Evolutionary conservation across 2,329 filamentous ascomycete genomes (phyloP).

Genomic region (Neofusicoccum parvum): DNA sequence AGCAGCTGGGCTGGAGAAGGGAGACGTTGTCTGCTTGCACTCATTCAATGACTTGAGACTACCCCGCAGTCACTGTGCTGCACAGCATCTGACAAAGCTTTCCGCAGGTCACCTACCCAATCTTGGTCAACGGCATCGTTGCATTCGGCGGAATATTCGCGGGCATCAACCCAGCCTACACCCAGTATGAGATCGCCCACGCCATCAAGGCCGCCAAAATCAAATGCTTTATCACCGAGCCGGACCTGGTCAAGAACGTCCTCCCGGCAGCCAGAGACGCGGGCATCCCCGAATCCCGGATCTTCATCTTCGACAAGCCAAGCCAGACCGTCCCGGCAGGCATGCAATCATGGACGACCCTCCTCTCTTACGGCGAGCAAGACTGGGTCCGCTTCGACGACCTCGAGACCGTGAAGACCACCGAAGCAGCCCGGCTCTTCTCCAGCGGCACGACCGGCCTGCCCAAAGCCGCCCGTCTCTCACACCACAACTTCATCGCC

Average conservation of each 20-base stretch:
- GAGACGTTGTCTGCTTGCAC: slow-evolving; percentile 23
- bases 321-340: slow-evolving; percentile 19
- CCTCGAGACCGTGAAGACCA: slow-evolving; percentile 22
- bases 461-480: slow-evolving; percentile 41
- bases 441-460: slow-evolving; percentile 41
- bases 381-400: slow-evolving; percentile 35
- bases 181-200: slow-evolving; percentile 22
- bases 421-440: slow-evolving; percentile 34
- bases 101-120: slow-evolving; percentile 21
- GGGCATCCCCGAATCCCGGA: slow-evolving; percentile 27
- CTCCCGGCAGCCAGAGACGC: slow-evolving; percentile 30
- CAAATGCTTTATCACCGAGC: slow-evolving; percentile 23
- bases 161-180: slow-evolving; percentile 24
- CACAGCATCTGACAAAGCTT: no score
- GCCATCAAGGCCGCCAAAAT: slow-evolving; percentile 19
- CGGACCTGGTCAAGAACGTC: slow-evolving; percentile 25
- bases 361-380: slow-evolving; percentile 30
- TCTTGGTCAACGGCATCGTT: slow-evolving; percentile 22
- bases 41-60: slow-evolving; percentile 21
- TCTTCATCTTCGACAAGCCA: slow-evolving; percentile 35
- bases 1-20: slow-evolving; percentile 20
- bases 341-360: slow-evolving; percentile 23
- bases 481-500: slow-evolving; percentile 41
- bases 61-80: no score
- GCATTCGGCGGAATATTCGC: slow-evolving; percentile 24